These are phyloP conservation scores for Quercus variabilis DNA, from an alignment of 306 rosid species.

Conservation along the genomic window DNA sequence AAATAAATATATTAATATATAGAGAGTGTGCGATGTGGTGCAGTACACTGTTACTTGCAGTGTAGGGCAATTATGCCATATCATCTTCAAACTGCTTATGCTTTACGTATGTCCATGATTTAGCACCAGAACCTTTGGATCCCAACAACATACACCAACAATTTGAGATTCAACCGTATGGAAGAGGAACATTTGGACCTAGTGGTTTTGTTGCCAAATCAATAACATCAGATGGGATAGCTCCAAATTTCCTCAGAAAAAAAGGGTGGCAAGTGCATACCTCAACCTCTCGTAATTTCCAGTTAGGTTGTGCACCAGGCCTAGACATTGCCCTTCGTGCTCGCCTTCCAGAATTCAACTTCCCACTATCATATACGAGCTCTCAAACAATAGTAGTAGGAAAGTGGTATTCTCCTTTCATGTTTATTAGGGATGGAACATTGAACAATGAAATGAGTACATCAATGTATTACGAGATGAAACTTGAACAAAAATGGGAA, in stretches of 20 bases:
- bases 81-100: constrained; percentile 26
- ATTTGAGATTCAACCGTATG: not conserved
- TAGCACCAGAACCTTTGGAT: not conserved
- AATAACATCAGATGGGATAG: constrained; percentile 37
- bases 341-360: constrained; percentile 17
- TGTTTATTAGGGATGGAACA: constrained; percentile 38
- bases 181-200: constrained; percentile 13
- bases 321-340: constrained; percentile 17
- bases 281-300: constrained; percentile 21
- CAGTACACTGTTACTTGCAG: too few relatives aligned
- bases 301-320: constrained; percentile 45
- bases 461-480: constrained; percentile 26
- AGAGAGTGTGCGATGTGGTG: too few relatives aligned
- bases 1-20: too few relatives aligned
- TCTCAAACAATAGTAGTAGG: constrained; percentile 27
- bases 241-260: constrained; percentile 46
- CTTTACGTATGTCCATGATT: constrained; percentile 28
- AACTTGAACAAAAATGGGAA: constrained; percentile 55
- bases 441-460: constrained; percentile 42
- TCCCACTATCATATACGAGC: not conserved
- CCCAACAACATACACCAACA: too few relatives aligned
- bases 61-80: too few relatives aligned
- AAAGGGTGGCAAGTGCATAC: constrained; percentile 39
- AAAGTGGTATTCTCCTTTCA: too few relatives aligned
- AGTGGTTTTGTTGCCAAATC: constrained; percentile 51